phyloP scores from a whole-genome alignment of 148 eudicot genomes.

The Camellia sinensis region DNA sequence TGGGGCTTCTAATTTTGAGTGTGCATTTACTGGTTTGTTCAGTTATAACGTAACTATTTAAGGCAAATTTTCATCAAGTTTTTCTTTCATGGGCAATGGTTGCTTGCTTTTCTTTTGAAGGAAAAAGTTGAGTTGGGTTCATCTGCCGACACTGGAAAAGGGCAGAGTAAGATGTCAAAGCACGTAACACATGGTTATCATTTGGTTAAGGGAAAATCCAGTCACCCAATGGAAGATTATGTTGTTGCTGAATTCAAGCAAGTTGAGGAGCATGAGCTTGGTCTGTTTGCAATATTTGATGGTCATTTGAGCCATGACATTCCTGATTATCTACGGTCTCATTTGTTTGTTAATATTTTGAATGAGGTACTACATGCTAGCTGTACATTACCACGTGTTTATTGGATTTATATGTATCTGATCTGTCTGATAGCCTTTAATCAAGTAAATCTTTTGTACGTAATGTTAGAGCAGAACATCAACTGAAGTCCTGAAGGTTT shows the following conservation, averaged over 20 bases:
- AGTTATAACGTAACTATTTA: not conserved
- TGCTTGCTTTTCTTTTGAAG: slow-evolving; percentile 35
- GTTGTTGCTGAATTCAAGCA: slow-evolving; percentile 74
- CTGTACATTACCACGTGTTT: not conserved
- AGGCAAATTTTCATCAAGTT: not conserved
- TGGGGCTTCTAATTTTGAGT: not conserved
- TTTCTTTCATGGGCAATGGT: not conserved
- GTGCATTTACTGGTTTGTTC: not conserved
- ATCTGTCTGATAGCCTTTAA: not conserved
- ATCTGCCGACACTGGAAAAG: slow-evolving; percentile 63
- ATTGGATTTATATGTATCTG: not conserved
- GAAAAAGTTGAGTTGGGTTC: slow-evolving; percentile 72
- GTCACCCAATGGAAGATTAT: slow-evolving; percentile 89
- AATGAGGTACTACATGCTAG: slow-evolving; percentile 50
- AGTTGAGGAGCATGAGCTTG: slow-evolving; percentile 70
- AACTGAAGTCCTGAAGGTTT: not conserved
- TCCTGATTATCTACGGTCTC: slow-evolving; percentile 61
- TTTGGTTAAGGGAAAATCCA: slow-evolving; percentile 68
- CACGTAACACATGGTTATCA: slow-evolving; percentile 72
- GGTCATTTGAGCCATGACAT: slow-evolving; percentile 84
- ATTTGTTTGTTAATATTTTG: slow-evolving; percentile 75
- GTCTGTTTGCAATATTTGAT: slow-evolving; percentile 90
- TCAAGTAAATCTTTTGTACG: not conserved
- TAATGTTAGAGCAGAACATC: not conserved
- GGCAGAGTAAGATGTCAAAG: slow-evolving; percentile 73